A percentile compares a stretch with the other conserved stretches of the same genome.
Evolutionary conservation across 1,139 yeast genomes (phyloP).

Genomic region (Citeromyces hawaiiensis): DNA sequence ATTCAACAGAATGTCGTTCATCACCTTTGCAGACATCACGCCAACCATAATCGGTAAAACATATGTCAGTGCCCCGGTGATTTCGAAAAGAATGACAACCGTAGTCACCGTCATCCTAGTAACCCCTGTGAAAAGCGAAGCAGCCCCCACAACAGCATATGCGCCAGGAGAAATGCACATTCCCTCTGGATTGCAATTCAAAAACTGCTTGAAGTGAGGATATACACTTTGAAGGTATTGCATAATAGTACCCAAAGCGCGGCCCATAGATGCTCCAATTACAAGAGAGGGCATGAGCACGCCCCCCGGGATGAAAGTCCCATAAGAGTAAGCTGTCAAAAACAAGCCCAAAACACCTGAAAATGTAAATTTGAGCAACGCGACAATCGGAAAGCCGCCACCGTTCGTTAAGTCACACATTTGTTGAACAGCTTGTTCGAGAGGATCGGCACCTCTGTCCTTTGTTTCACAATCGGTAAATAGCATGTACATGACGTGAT

Average conservation of each 20-base stretch:
- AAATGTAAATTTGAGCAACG: slow-evolving; percentile 21
- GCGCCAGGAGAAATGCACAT: slow-evolving; percentile 47
- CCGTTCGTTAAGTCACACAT: slow-evolving; percentile 9
- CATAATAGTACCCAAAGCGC: slow-evolving; percentile 52
- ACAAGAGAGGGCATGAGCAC: slow-evolving; percentile 60
- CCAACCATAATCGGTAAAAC: slow-evolving; percentile 48
- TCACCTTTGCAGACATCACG: slow-evolving; percentile 36
- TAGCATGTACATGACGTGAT: slow-evolving; percentile 38
- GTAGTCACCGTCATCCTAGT: slow-evolving; percentile 44
- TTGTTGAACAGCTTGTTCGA: background rate
- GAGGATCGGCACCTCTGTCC: slow-evolving; percentile 3
- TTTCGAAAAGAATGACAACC: slow-evolving; percentile 42
- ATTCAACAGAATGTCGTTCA: slow-evolving; percentile 31
- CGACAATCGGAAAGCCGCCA: slow-evolving; percentile 10
- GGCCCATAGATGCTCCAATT: slow-evolving; percentile 58
- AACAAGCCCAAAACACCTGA: slow-evolving; percentile 41
- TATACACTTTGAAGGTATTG: slow-evolving; percentile 29
- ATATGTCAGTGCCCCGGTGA: slow-evolving; percentile 47
- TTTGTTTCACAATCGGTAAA: slow-evolving; percentile 48
- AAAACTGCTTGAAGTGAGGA: slow-evolving; percentile 25
- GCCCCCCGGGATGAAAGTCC: slow-evolving; percentile 63
- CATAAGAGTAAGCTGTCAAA: slow-evolving; percentile 50
- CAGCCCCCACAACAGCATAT: slow-evolving; percentile 51
- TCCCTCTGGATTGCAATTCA: slow-evolving; percentile 26
- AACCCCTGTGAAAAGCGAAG: slow-evolving; percentile 41